Evolutionary conservation across 495 filamentous ascomycete species (phyloP), one percentile per base, ranked within the genome.

Genomic region (Evernia prunastri): DNA sequence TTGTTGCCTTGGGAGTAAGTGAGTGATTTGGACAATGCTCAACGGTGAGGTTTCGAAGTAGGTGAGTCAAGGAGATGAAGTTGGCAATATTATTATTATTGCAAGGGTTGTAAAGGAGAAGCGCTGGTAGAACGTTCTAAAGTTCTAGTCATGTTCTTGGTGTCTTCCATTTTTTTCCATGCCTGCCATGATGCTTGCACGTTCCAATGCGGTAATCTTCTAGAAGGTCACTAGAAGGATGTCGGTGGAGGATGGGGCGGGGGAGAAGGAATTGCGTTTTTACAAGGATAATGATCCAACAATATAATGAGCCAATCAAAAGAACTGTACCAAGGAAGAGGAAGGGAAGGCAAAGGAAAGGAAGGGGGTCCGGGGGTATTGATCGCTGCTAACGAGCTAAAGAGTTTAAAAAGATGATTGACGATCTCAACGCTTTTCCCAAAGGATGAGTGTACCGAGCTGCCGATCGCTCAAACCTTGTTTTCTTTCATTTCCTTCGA

Each of bases 201-300:
- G 49, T 47, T 43, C 59, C 20, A 31, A 58, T 58, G 27, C 31
- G 61, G 61, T 36, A 63, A 63, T 58, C 66, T 58, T 66, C 68
- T 68, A 68, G 68, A 63, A 65, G 61, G 56, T 29, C 49, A 17
- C 53, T 63, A 63, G 63, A 60, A 64, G 65, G 61, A 33, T 65
- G 61, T 57, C 47, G 62, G 66, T 64, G 60, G 33, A n/a, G 45
- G 25, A 37, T 36, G 40, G 23, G 11, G 25, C 9, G 20, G 20
- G 13, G 4, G 20, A 7, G 8, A 18, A 54, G 54, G 23, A 25
- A 49, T 58, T n/a, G n/a, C n/a, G n/a, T n/a, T n/a, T n/a, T n/a
- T n/a, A 51, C 35, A 39, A 4, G 57, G 23, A 49, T 27, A 17
- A 67, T 43, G 15, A 42, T 23, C 39, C 66, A n/a, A n/a, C n/a